Base-by-base conservation (phyloP, 73 alveolate species). In the Stentor roeselii region DNA sequence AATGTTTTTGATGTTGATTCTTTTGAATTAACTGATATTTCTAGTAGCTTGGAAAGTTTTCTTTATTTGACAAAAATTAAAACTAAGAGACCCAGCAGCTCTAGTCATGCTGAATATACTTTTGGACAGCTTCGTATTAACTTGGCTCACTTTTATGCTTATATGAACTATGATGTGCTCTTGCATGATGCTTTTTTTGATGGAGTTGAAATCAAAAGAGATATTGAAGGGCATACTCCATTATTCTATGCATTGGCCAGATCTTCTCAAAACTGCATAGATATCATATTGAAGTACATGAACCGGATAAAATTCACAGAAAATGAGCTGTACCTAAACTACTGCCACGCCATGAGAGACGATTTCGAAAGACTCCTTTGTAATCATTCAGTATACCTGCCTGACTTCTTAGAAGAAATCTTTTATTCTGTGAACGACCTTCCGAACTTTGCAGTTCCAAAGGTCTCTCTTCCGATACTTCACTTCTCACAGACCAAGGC, bases 1-100 rank as follows among this genome's bases (percentile, higher is more conserved):
- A 90, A 90, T 84, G 87, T 93, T 37, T 75, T 88, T n/a, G 98
- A 96, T 2, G 14, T 1, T 30, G 2, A 34, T 27, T 11, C n/a
- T 2, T 11, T 50, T 6, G 67, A 50, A 50, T 50, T 50, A 50
- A 21, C 67, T 50, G 67, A 50, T 21, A 11, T 50, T 50, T 6
- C 30, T 11, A 21, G 67, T 21, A 11, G 30, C 6, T 50, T 50
- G 21, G 67, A 50, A 11, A 50, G 30, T 11, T 50, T 50, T 50
- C 21, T 50, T 11, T 50, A 50, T 50, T 50, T 50, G 67, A 50
- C 67, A 11, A 50, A 50, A 50, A 50, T 50, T 21, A 50, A 50
- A 21, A 50, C 6, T 21, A 6, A 21, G 6, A 11, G 6, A 50
- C 6, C 21, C 67, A 6, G 30, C 6, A 50, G 30, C 21, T 21